Evolutionary conservation across 805 yeast species (phyloP), one percentile per base, ranked within the genome.

Genomic region (Wickerhamiella vanderwaltii): DNA sequence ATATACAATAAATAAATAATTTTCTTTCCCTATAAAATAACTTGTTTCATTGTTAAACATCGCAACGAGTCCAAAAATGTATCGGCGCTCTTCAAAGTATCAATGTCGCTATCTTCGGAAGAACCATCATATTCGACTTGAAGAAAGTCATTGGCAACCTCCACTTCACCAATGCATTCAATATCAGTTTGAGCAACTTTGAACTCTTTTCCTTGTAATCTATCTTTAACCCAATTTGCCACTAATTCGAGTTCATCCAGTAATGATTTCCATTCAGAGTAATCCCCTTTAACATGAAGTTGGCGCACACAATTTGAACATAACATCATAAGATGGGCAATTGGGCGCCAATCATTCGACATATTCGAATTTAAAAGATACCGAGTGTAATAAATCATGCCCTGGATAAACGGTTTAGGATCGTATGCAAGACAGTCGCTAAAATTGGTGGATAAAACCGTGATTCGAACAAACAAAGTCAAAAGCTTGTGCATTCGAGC

Each of bases 371-470:
- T 26, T 11, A 37, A 3, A n/a, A 19, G 24, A 13, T 11, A 13
- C 43, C 35, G 25, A 2, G 35, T 7, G 29, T 39, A 44, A 13
- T 26, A 16, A 7, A 29, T 28, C 19, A 44, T 16, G 7, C 24
- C 19, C 6, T 29, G 13, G 17, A 44, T 11, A 16, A 44, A 35
- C 17, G n/a, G 18, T 5, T n/a, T 18, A 13, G 46, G 46, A 12
- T 35, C 26, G 34, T 24, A 44, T 15, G 5, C 11, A 13, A 39
- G 22, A 9, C 41, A 13, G 29, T 44, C 46, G 32, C 34, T 29
- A 16, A 39, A 34, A 4, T 32, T 35, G 19, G 39, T 23, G 1
- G 30, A 18, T 12, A 13, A 16, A 13, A 15, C n/a, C 3, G 29
- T 26, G 12, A 40, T 31, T 9, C 16, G 23, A 2, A 35, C 23